Evolutionary conservation across 78 protist genomes (phyloP).

Genomic region (Paulinella micropora): DNA sequence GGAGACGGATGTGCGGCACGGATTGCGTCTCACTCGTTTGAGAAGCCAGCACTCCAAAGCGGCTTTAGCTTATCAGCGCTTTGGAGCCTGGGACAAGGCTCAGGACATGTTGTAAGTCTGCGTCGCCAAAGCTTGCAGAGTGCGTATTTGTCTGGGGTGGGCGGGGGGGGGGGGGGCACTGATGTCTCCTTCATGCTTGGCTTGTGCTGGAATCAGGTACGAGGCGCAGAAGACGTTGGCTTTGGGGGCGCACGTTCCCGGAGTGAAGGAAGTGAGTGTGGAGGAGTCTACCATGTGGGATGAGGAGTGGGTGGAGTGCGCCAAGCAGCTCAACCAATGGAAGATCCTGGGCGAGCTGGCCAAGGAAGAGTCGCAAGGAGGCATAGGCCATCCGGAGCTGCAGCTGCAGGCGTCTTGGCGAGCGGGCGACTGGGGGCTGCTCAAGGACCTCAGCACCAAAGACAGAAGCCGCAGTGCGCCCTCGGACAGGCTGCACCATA

Average conservation of each 20-base stretch:
- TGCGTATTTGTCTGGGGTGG: no score
- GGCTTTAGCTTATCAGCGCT: conserved; percentile 10
- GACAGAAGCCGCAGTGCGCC: no score
- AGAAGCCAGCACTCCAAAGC: not conserved
- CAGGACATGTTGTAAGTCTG: conserved; percentile 22
- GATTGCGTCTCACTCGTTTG: not conserved
- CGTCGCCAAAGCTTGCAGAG: no score
- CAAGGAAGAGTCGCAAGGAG: not conserved
- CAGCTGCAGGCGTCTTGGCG: conserved; percentile 53
- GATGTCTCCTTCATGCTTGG: no score
- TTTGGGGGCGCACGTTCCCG: no score
- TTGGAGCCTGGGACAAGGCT: conserved; percentile 18
- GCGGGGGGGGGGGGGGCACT: no score
- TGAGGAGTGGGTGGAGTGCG: conserved; percentile 56
- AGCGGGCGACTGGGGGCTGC: conserved; percentile 18
- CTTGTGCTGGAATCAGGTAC: no score
- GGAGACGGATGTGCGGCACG: conserved; percentile 18
- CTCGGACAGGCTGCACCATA: conserved; percentile 7
- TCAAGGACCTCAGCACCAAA: conserved; percentile 49
- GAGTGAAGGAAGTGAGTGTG: no score
- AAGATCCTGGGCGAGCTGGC: conserved; percentile 16
- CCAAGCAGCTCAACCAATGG: conserved; percentile 62
- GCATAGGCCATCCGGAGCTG: conserved; percentile 22
- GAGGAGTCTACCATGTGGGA: no score
- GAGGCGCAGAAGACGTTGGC: no score